Evolutionary conservation across 1,139 yeast species (phyloP).

Genomic region (Geotrichum carabidarum): DNA sequence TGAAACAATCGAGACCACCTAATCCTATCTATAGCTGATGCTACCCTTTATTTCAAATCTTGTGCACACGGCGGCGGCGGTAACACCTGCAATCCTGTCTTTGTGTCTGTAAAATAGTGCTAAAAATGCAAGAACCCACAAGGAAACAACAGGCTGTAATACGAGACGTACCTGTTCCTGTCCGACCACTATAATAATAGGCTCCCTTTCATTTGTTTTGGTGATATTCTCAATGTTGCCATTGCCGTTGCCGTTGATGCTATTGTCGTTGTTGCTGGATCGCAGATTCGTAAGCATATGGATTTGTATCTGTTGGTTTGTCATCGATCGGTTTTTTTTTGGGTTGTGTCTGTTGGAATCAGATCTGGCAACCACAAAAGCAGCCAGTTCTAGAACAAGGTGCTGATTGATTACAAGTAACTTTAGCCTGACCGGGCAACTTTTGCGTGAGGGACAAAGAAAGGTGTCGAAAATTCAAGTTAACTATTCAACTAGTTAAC

Average conservation of each 20-base stretch:
- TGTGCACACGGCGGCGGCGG: no score
- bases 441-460: neutral
- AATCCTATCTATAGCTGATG: no score
- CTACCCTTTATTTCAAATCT: no score
- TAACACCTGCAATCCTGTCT: no score
- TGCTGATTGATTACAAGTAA: neutral
- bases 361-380: neutral
- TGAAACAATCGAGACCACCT: no score
- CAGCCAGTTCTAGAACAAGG: neutral
- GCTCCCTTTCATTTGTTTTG: no score
- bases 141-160: no score
- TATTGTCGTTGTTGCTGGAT: neutral
- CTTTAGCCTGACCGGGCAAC: neutral
- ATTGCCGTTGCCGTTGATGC: neutral
- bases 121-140: no score
- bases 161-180: no score
- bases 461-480: neutral
- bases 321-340: no score
- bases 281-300: neutral
- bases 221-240: neutral
- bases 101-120: neutral
- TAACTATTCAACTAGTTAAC: neutral
- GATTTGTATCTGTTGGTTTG: neutral
- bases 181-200: no score
- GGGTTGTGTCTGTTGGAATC: neutral